Evolutionary conservation across 202 grass and related monocot genomes (phyloP), one percentile per base, ranked within the genome.

Genomic region (Schoenoplectus triqueter): DNA sequence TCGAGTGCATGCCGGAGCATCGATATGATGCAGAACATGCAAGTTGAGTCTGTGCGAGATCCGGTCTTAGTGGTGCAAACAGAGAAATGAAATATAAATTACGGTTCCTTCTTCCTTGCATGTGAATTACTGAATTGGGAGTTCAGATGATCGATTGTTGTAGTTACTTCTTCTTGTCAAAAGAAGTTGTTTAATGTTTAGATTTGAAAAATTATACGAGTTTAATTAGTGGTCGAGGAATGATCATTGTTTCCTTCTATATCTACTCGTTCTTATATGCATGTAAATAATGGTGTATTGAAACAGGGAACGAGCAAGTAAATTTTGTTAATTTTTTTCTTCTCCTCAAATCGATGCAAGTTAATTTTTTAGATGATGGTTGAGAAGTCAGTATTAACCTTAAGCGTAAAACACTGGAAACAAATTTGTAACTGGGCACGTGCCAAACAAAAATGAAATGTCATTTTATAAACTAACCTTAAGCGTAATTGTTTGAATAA

Each of bases 1-100:
- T 88, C 92, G 66, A 78, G 51, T 55, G 77, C 87, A 0, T 88
- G 85, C 48, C 62, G 84, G 2, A 80, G 81, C 52, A 64, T 90
- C 41, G 67, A 67, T 0, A 22, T 60, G 3, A 61, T 77, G 57
- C 72, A 46, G 71, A 61, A 17, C 80, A 71, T 51, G 85, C 47
- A 10, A 18, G 8, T 45, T 3, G 47, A 41, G 10, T 10, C 4
- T 47, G 56, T 47, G 21, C 78, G 20, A 63, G 69, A 69, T 64
- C 64, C 21, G 21, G 55, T 39, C 1, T 50, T 84, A 21, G 47
- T 74, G 42, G 69, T 86, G 18, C 69, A 45, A 9, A 83, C 75
- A 7, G 21, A 89, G 51, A 83, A 21, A 39, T 85, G 87, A 89
- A 20, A 39, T 75, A 18, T 47, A 15, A 15, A 48, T 49, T 48